Percentiles rank a stretch among this genome's conserved stretches.
phyloP scores from a whole-genome alignment of 257 asterid species.

The Osmanthus fragrans region DNA sequence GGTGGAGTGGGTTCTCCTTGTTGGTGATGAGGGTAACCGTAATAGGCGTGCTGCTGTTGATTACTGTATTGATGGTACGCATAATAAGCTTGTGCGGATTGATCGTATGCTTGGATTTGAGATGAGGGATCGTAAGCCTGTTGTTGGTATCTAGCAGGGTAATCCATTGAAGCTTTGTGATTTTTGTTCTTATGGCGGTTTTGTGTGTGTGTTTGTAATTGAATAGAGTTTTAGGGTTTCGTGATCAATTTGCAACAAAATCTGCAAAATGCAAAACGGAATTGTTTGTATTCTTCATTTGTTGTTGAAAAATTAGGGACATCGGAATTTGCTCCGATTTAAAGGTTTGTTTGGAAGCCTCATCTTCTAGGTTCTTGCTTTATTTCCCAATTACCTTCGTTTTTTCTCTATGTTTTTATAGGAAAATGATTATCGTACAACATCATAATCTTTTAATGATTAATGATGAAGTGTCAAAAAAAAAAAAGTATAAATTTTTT shows the following conservation, averaged over 20 bases:
- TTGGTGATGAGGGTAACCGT: constrained; percentile 36
- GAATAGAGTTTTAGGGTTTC: neutral
- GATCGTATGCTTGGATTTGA: constrained; percentile 31
- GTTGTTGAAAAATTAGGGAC: neutral
- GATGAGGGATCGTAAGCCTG: constrained; percentile 32
- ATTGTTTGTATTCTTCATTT: neutral
- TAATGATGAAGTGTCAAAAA: too few relatives aligned
- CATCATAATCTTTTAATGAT: too few relatives aligned
- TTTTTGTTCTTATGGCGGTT: neutral
- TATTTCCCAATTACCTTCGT: too few relatives aligned
- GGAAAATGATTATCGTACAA: too few relatives aligned
- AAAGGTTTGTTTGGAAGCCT: neutral
- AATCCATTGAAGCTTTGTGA: constrained; percentile 28
- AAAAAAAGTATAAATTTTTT: too few relatives aligned
- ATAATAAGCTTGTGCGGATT: constrained; percentile 22
- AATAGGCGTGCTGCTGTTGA: constrained; percentile 36
- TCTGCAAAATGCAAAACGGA: neutral
- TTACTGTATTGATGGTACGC: constrained; percentile 31
- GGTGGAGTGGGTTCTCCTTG: constrained; percentile 55
- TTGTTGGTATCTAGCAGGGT: constrained; percentile 30
- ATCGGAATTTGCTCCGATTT: neutral
- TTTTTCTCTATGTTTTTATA: too few relatives aligned
- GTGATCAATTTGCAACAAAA: neutral
- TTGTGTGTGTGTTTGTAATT: neutral
- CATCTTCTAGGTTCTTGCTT: neutral